Evolutionary conservation across 1,139 yeast genomes (phyloP), one percentile per base, ranked within the genome.

Genomic region (Cylindricascospora bacillispora): DNA sequence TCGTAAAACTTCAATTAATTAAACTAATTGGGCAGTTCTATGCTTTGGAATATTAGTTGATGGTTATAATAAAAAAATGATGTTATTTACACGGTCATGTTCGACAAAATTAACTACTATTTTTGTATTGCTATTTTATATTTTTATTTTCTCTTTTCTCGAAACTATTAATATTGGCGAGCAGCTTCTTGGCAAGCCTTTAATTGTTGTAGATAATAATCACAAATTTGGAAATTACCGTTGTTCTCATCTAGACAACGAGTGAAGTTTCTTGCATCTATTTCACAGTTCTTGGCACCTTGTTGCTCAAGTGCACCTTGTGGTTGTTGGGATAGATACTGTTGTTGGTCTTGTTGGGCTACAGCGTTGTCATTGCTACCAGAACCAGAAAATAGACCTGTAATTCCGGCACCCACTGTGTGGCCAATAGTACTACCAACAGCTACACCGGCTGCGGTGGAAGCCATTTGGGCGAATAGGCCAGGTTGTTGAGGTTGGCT

Each of bases 381-480:
- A n/a, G 79, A 67, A 33, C 95, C 94, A 32, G 93, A 86, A 52
- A 89, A 86, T 67, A 89, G 60, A 31, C 83, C 67, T 32, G 93
- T 74, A 47, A 89, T 65, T 49, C 97, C 97, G 36, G 93, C 93
- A 60, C 97, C 95, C 39, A 89, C 47, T 29, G 97, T 83, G 67
- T 89, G 98, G 38, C 98, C 98, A 37, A 86, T 75, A 40, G 97
- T 77, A 34, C 95, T 81, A 50, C 98, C 98, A 35, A 89, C 95
- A 31, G 97, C 98, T 22, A 89, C 98, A 72, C 98, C 98, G 32
- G 97, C 98, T 37, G 98, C 98, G 33, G 98, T 89, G 26, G 93
- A 69, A 19, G 97, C 97, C 97, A 89, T 89, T 62, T 89, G 94
- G 37, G 92, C 81, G 52, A 89, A 86, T 56, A 89, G 54, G 46